Conservation (phyloP, 2,329 filamentous ascomycete genomes). For the Clonostachys chloroleuca region DNA sequence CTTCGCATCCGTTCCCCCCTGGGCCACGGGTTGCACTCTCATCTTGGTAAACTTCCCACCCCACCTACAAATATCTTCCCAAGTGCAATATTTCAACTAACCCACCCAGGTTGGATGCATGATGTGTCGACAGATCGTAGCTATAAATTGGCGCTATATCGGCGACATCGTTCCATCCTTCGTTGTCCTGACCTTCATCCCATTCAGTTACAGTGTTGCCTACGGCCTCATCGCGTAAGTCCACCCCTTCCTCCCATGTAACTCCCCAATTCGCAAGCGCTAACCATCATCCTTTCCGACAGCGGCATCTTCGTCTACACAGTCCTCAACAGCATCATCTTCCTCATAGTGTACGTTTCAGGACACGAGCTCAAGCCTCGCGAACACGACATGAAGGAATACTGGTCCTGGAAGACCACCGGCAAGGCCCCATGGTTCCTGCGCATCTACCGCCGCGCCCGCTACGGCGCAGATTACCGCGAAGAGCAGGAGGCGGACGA, state of each 20-base stretch:
- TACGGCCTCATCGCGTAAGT: conserved; percentile 70
- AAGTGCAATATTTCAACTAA: too few relatives aligned
- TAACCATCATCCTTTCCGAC: neutral
- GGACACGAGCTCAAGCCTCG: conserved; percentile 37
- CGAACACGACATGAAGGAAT: conserved; percentile 50
- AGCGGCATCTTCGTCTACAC: conserved; percentile 52
- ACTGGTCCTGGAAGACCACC: conserved; percentile 48
- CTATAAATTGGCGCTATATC: conserved; percentile 74
- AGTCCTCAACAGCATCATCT: conserved; percentile 42
- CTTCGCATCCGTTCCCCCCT: conserved; percentile 72
- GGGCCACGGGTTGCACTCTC: conserved; percentile 72
- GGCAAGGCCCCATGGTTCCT: conserved; percentile 44
- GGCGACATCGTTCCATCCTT: conserved; percentile 74
- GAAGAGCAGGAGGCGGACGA: conserved; percentile 2
- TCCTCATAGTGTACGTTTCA: conserved; percentile 35
- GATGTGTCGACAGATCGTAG: conserved; percentile 72
- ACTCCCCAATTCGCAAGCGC: neutral
- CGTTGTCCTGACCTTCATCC: conserved; percentile 70
- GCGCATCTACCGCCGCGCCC: conserved; percentile 22
- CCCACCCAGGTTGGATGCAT: conserved; percentile 61
- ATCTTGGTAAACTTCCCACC: conserved; percentile 46
- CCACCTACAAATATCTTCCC: neutral
- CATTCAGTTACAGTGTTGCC: conserved; percentile 74
- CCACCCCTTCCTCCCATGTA: fast-evolving
- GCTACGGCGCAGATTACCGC: conserved; percentile 1